Evolutionary conservation across 164 flowering plant genomes (phyloP), one percentile per base, ranked within the genome.

Genomic region (Malania oleifera): DNA sequence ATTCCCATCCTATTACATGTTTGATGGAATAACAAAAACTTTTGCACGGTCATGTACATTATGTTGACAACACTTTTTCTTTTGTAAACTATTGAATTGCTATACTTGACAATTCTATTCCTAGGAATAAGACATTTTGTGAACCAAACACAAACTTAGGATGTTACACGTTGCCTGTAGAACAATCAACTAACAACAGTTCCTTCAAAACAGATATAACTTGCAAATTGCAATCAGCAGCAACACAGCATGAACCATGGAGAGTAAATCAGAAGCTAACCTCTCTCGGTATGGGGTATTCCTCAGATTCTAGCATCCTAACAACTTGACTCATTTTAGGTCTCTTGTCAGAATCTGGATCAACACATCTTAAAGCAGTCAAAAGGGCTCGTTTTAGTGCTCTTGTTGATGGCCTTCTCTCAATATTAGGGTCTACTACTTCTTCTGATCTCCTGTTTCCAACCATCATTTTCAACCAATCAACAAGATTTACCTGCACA

Each of bases 401-500:
- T 69, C 86, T 77, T 25, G 85, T 85, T 37, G 91, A 73, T 52
- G 91, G 89, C 62, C 72, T 85, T 12, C 66, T 65, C 61, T 81
- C 89, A 24, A 85, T 85, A 46, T 79, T 85, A 44, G 84, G 86
- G 63, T 85, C 91, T 17, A 85, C 82, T 26, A 85, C 91, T 71
- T 85, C 91, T 67, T 85, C 91, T 10, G 84, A 85, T 15, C 84
- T 66, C 71, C 88, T 73, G 67, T 67, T 77, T 51, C 88, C 88
- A 34, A 85, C 88, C 91, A 85, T 85, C 86, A 85, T 85, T 70
- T 85, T 85, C 56, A 85, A 73, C 92, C 92, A 85, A 56, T 85
- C 92, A 8, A 85, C 86, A 61, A 85, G 73, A 81, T 85, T 85
- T 19, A 83, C 89, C 92, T 85, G 79, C 37, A 56, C 41, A 7